Evolutionary conservation across 2,329 filamentous ascomycete species (phyloP), one percentile per base, ranked within the genome.

Genomic region (Tolypocladium endophyticum): DNA sequence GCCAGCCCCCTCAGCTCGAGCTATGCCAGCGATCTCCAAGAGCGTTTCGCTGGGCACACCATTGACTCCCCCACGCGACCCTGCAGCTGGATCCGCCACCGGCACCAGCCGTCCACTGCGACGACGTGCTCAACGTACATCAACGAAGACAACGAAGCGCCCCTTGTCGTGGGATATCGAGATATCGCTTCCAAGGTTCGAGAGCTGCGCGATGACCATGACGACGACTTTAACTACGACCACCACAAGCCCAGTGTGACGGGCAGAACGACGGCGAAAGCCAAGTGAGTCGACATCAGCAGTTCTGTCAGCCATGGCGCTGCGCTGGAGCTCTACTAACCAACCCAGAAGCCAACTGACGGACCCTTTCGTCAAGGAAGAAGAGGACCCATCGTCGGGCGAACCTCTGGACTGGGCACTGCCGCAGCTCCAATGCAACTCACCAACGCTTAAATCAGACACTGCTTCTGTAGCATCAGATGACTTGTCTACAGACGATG

Each of bases 41-140:
- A 74, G 41, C 63, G 68, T 23, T 70, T 73, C 45, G 70, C 70
- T 3, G 63, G 62, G 3, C 59, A 70, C 23, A 64, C 64, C 1
- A 55, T 70, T 16, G 63, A 66, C 11, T 63, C 59, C 0, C 68
- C 71, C 20, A 68, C 70, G n/a, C 62, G 65, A 1, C 64, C 70
- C 6, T 52, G 63, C 7, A 69, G 70, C 60, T 65, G 68, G 23
- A 66, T 70, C 58, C 66, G 67, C 47, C 73, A 74, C 66, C 66
- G 72, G 3, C 69, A 72, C 43, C 65, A 69, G 18, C 67, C 70
- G 0, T 73, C 70, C 0, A 73, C 58, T 28, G 72, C 70, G 2
- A 75, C 73, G 3, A 75, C 73, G 4, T 74, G 73, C 35, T 76
- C 72, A 18, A 74, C 73, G 0, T 73, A 72, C 61, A 70, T 74